Conservation (phyloP, 2,329 filamentous ascomycete species). For the Neodidymelliopsis sp. region DNA sequence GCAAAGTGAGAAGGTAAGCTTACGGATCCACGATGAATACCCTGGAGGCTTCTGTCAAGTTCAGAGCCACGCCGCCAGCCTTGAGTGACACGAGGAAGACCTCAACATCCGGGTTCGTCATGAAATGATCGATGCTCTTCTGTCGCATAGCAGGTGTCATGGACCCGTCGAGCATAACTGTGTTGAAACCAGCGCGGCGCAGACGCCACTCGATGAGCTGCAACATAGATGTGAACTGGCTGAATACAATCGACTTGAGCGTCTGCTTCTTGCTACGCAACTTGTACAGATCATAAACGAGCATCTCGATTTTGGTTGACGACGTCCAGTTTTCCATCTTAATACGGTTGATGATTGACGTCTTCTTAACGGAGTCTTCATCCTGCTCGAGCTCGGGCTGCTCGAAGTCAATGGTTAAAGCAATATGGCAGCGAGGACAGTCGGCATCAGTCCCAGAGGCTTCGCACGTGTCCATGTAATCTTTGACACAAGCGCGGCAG, state of each 20-base stretch:
- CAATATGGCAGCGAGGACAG: slow-evolving; percentile 92
- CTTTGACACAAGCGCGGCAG: slow-evolving; percentile 80
- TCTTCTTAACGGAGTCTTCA: slow-evolving; percentile 86
- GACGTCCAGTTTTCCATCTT: slow-evolving; percentile 99
- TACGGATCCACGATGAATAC: slow-evolving; percentile 97
- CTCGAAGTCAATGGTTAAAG: slow-evolving; percentile 88
- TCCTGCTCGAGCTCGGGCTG: slow-evolving; percentile 96
- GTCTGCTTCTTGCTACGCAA: slow-evolving; percentile 91
- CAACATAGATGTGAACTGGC: slow-evolving; percentile 96
- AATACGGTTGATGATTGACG: slow-evolving; percentile 97
- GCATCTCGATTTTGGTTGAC: slow-evolving; percentile 95
- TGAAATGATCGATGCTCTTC: slow-evolving; percentile 94
- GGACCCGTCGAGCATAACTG: slow-evolving; percentile 96
- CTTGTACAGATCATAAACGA: slow-evolving; percentile 92
- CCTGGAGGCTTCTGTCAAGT: slow-evolving; percentile 90
- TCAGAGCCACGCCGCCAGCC: slow-evolving; percentile 93
- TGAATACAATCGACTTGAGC: slow-evolving; percentile 97
- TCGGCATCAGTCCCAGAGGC: slow-evolving; percentile 66
- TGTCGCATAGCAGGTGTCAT: slow-evolving; percentile 96
- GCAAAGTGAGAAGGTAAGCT: slow-evolving; percentile 45
- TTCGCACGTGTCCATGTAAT: slow-evolving; percentile 80
- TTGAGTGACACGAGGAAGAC: slow-evolving; percentile 97
- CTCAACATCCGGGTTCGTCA: slow-evolving; percentile 92
- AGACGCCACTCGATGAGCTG: slow-evolving; percentile 97
- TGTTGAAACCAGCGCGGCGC: slow-evolving; percentile 94